Conservation (phyloP, 345 rosid species). For the Physaria fendleri region DNA sequence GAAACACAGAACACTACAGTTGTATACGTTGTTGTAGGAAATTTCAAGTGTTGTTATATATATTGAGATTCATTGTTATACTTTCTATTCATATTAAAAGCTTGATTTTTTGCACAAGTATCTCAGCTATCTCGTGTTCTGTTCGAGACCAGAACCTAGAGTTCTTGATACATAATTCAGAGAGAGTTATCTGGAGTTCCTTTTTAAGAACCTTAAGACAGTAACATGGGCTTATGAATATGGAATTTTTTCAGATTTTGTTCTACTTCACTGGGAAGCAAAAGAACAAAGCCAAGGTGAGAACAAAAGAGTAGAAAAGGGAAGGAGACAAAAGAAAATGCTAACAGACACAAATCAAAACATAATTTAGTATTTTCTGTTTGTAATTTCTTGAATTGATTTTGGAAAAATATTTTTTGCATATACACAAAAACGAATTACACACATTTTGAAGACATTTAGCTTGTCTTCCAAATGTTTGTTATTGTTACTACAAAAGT, state of each 20-base stretch:
- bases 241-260: slow-evolving; percentile 75
- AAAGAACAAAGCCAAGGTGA: slow-evolving; percentile 89
- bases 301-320: neutral
- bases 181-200: no score
- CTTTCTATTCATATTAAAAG: neutral
- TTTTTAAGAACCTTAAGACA: no score
- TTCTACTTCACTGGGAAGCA: slow-evolving; percentile 71
- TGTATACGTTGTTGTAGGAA: neutral
- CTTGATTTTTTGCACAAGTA: neutral
- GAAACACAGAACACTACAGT: neutral
- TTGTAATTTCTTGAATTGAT: slow-evolving; percentile 11
- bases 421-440: slow-evolving; percentile 26
- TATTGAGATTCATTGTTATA: neutral
- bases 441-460: slow-evolving; percentile 22
- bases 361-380: slow-evolving; percentile 10
- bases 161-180: no score
- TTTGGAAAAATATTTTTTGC: neutral
- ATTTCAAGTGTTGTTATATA: neutral
- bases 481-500: slow-evolving; percentile 12
- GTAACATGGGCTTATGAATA: no score
- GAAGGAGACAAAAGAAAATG: neutral
- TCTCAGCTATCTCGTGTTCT: neutral
- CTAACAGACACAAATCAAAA: neutral
- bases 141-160: no score
- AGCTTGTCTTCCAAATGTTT: neutral